These are phyloP conservation scores for Picochlorum sp. DNA, from an alignment of 139 green algal genomes.

Conservation along the genomic window DNA sequence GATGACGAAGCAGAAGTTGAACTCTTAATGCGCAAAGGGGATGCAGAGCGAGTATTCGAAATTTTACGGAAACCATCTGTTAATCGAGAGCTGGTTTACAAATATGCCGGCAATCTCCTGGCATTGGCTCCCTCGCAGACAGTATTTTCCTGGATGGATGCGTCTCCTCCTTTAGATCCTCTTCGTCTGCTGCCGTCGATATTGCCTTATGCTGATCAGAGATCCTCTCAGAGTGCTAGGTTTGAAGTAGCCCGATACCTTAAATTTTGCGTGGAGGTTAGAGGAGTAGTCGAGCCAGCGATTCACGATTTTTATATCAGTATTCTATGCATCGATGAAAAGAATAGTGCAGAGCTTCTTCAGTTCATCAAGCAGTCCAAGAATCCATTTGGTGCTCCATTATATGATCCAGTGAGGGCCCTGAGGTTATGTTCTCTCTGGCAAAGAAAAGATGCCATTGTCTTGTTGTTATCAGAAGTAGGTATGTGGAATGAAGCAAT, in stretches of 20 bases:
- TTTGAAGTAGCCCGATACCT: constrained; percentile 70
- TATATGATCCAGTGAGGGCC: constrained; percentile 79
- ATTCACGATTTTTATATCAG: constrained; percentile 67
- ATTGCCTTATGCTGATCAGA: constrained; percentile 53
- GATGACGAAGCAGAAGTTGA: constrained; percentile 81
- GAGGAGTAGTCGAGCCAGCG: constrained; percentile 35
- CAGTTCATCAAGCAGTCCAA: constrained; percentile 42
- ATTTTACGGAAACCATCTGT: constrained; percentile 73
- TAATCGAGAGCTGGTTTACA: constrained; percentile 66
- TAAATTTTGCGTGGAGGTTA: constrained; percentile 49
- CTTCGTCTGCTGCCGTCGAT: constrained; percentile 73
- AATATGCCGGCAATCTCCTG: constrained; percentile 73
- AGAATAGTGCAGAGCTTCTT: constrained; percentile 53
- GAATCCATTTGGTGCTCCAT: constrained; percentile 35
- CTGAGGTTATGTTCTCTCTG: constrained; percentile 62
- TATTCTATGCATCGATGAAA: constrained; percentile 48
- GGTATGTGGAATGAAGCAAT: constrained; percentile 76
- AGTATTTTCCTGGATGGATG: constrained; percentile 68
- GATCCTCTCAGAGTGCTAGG: constrained; percentile 6
- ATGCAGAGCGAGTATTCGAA: constrained; percentile 50
- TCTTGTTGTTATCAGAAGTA: constrained; percentile 72
- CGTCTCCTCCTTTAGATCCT: constrained; percentile 48
- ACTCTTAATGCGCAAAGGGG: constrained; percentile 56
- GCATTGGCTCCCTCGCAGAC: constrained; percentile 39
- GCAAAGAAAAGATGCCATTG: constrained; percentile 43